phyloP scores from a whole-genome alignment of 306 rosid genomes.

The Lathyrus aphaca region DNA sequence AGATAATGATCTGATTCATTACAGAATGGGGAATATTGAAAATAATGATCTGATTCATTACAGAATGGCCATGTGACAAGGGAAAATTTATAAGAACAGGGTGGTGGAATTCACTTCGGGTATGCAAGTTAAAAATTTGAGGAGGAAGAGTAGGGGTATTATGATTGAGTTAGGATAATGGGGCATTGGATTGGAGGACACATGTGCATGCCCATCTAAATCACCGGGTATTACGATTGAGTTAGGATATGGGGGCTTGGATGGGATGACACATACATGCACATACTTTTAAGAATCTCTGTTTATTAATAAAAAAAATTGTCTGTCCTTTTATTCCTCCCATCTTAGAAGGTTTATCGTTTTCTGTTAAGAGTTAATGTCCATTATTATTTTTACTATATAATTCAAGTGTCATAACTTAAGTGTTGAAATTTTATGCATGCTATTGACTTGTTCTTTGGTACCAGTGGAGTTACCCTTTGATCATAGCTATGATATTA shows the following conservation, averaged over 20 bases:
- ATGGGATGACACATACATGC: no score
- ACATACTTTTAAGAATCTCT: background rate
- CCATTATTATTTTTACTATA: background rate
- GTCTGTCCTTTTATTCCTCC: background rate
- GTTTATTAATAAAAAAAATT: background rate
- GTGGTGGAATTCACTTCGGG: background rate
- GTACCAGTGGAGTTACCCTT: background rate
- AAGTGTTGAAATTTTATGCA: background rate
- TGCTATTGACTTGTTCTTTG: background rate
- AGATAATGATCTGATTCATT: no score
- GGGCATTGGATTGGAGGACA: background rate
- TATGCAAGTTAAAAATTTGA: background rate
- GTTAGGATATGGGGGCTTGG: no score
- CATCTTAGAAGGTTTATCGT: background rate
- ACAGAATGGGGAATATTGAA: background rate
- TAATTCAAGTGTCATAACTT: background rate
- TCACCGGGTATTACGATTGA: no score
- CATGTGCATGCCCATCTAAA: background rate
- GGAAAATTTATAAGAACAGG: background rate
- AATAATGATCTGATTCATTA: background rate
- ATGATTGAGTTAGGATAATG: background rate
- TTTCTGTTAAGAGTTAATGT: background rate
- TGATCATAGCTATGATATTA: background rate
- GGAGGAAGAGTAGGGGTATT: background rate
- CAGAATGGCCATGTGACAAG: background rate